Conservation (phyloP, 2,329 filamentous ascomycete genomes). For the Rhytidhysteron rufulum region DNA sequence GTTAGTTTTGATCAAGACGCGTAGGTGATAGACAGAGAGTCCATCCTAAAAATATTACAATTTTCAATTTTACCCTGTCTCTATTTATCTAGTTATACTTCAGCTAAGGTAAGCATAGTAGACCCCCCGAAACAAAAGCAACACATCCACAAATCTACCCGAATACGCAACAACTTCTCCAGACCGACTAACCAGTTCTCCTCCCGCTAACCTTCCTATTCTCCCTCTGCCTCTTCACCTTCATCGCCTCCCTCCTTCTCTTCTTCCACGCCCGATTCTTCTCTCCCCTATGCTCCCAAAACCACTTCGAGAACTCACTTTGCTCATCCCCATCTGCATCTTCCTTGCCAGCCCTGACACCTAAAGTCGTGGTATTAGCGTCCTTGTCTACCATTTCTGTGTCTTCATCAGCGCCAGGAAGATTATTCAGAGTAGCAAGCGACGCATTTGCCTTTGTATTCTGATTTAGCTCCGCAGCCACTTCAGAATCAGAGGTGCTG, state of each 20-base stretch:
- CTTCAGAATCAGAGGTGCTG: constrained; percentile 23
- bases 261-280: constrained; percentile 51
- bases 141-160: no score
- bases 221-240: constrained; percentile 57
- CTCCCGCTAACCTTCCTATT: constrained; percentile 47
- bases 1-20: no score
- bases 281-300: constrained; percentile 51
- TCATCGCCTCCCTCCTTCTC: constrained; percentile 56
- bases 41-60: no score
- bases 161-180: no score
- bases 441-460: constrained; percentile 29
- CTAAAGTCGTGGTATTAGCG: constrained; percentile 6
- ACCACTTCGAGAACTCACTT: constrained; percentile 60
- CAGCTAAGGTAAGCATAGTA: no score
- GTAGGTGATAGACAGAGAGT: no score
- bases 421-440: constrained; percentile 13
- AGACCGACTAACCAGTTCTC: constrained; percentile 5
- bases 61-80: no score
- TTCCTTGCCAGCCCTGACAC: constrained; percentile 9
- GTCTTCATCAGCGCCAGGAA: constrained; percentile 25
- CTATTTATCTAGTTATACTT: no score
- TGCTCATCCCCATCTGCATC: constrained; percentile 36
- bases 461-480: constrained; percentile 19
- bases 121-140: no score
- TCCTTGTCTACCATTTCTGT: constrained; percentile 6